phyloP scores from a whole-genome alignment of 169 alveolate genomes.

The Theileria annulata region DNA sequence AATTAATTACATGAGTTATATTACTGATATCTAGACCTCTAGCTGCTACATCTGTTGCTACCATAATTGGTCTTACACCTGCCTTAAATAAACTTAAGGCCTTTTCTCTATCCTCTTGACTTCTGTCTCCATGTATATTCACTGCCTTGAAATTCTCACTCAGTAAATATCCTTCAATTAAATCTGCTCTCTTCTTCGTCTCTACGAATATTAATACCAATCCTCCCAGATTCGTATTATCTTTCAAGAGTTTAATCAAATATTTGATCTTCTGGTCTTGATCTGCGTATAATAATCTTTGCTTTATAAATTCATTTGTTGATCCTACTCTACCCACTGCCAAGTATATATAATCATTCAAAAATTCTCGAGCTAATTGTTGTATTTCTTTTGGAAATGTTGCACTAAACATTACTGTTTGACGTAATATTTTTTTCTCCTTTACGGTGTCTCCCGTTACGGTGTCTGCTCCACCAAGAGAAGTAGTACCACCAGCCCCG shows the following conservation, averaged over 20 bases:
- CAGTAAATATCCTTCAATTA: conserved; percentile 80
- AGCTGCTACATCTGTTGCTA: conserved; percentile 99
- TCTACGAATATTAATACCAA: conserved; percentile 83
- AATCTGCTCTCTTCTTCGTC: conserved; percentile 87
- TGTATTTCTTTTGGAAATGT: conserved; percentile 91
- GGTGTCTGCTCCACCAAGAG: not conserved
- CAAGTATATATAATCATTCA: conserved; percentile 84
- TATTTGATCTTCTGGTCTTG: conserved; percentile 83
- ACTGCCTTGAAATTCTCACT: conserved; percentile 84
- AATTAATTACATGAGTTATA: conserved; percentile 92
- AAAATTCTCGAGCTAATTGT: conserved; percentile 87
- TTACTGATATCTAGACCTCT: conserved; percentile 97
- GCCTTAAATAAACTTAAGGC: conserved; percentile 89
- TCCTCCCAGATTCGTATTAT: conserved; percentile 68
- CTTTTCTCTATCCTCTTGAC: conserved; percentile 91
- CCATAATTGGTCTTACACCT: conserved; percentile 90
- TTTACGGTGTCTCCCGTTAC: not conserved
- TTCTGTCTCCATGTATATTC: conserved; percentile 93
- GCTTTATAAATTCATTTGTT: conserved; percentile 92
- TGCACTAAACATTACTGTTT: conserved; percentile 92
- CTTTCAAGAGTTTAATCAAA: conserved; percentile 80
- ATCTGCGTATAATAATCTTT: conserved; percentile 83
- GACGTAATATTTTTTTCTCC: conserved; percentile 64
- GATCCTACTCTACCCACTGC: conserved; percentile 92
- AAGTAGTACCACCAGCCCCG: no score